Percentiles rank a stretch among this genome's conserved stretches.
phyloP scores from a whole-genome alignment of 805 yeast genomes.

The Candida wancherniae region DNA sequence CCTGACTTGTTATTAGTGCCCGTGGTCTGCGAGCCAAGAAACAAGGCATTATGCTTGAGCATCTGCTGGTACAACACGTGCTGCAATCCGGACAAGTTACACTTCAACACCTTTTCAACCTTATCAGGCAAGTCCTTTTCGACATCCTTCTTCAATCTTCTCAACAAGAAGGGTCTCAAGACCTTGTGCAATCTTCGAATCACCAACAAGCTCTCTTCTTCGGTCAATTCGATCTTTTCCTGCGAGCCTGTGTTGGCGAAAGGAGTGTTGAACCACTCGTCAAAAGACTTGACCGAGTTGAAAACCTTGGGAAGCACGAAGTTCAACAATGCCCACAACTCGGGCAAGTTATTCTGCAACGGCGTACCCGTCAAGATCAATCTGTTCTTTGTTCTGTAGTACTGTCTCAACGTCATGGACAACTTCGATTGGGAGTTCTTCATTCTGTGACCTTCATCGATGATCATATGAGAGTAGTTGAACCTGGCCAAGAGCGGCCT shows the following conservation, averaged over 20 bases:
- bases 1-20: conserved; percentile 51
- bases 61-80: conserved; percentile 68
- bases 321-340: conserved; percentile 78
- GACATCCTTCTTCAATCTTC: conserved; percentile 83
- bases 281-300: conserved; percentile 80
- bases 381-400: conserved; percentile 71
- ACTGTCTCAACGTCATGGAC: conserved; percentile 64
- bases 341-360: conserved; percentile 78
- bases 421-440: conserved; percentile 73
- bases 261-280: conserved; percentile 88
- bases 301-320: conserved; percentile 80
- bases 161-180: conserved; percentile 73
- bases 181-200: conserved; percentile 85
- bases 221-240: conserved; percentile 74
- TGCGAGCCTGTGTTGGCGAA: conserved; percentile 81
- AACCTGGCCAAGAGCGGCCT: conserved; percentile 64
- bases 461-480: conserved; percentile 81
- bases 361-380: conserved; percentile 87
- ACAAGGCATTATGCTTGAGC: conserved; percentile 66
- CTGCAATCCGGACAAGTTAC: conserved; percentile 73
- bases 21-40: conserved; percentile 58
- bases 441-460: conserved; percentile 90
- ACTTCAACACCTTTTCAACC: conserved; percentile 76
- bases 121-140: conserved; percentile 83
- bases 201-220: conserved; percentile 79